Percentiles rank a stretch among this genome's conserved stretches.
phyloP scores from a whole-genome alignment of 129 eudicot genomes.

The Saussurea involucrata region DNA sequence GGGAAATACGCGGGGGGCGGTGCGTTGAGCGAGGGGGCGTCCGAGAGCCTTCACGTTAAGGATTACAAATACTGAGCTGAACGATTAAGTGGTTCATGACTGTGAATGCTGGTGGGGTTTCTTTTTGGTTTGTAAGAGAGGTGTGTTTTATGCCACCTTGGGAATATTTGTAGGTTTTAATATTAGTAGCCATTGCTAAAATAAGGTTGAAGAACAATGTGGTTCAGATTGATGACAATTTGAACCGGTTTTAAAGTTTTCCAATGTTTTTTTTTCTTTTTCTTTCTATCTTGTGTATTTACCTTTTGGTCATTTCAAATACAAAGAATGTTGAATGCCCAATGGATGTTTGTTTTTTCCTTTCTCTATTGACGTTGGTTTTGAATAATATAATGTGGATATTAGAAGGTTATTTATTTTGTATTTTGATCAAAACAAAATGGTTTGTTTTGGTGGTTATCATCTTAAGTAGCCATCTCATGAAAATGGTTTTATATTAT shows the following conservation, averaged over 20 bases:
- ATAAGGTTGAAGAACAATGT: neutral
- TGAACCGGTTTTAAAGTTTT: neutral
- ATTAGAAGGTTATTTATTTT: too few species aligned
- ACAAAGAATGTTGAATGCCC: neutral
- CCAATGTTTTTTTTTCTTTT: neutral
- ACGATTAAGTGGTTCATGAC: neutral
- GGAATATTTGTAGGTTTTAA: neutral
- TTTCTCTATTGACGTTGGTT: too few species aligned
- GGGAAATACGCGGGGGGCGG: constrained; percentile 49
- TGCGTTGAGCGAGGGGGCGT: constrained; percentile 31
- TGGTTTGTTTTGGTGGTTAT: too few species aligned
- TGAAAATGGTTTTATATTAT: too few species aligned
- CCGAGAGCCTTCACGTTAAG: constrained; percentile 41
- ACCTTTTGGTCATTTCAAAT: neutral
- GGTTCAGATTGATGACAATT: neutral
- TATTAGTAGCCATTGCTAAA: neutral
- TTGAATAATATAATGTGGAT: too few species aligned
- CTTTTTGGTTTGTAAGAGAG: neutral
- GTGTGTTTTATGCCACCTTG: neutral
- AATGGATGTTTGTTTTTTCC: neutral
- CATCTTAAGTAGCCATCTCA: too few species aligned
- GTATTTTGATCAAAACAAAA: too few species aligned
- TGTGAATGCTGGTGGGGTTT: neutral
- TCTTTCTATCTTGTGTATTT: neutral
- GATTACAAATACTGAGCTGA: constrained; percentile 33